Conservation (phyloP, 805 yeast genomes). For the Candida argentea region DNA sequence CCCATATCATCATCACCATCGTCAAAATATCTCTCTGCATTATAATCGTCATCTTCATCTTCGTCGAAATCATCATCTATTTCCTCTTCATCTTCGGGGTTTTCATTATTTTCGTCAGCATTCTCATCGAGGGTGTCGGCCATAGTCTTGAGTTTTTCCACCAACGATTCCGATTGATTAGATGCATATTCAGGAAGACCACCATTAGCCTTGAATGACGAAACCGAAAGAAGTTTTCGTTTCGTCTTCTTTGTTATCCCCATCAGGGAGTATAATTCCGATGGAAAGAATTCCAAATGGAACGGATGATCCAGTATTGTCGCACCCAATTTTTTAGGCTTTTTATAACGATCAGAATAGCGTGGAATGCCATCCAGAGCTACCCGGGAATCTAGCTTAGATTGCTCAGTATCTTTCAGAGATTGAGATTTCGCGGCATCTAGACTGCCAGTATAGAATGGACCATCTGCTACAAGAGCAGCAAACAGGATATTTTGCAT, state of each 20-base stretch:
- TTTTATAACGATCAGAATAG: constrained; percentile 71
- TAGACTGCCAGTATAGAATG: constrained; percentile 54
- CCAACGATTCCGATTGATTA: constrained; percentile 27
- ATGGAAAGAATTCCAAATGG: constrained; percentile 60
- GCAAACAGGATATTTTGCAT: constrained; percentile 46
- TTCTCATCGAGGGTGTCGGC: constrained; percentile 37
- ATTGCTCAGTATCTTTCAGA: constrained; percentile 10
- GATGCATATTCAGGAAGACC: constrained; percentile 22
- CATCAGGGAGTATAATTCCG: constrained; percentile 65
- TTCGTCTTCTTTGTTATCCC: constrained; percentile 48
- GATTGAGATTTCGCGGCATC: constrained; percentile 11
- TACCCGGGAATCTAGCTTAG: constrained; percentile 10
- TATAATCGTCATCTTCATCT: constrained; percentile 70
- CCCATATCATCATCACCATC: constrained; percentile 58
- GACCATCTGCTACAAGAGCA: constrained; percentile 49
- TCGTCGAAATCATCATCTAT: constrained; percentile 62
- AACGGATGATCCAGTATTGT: constrained; percentile 76
- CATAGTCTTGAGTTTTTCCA: constrained; percentile 30
- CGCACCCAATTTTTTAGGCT: constrained; percentile 58
- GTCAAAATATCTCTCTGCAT: constrained; percentile 72
- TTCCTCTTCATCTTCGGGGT: constrained; percentile 36
- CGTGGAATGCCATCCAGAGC: constrained; percentile 62
- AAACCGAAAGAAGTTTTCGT: constrained; percentile 35
- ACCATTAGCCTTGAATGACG: constrained; percentile 28
- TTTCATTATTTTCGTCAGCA: constrained; percentile 32